Percentiles rank a stretch among this genome's conserved stretches.
Evolutionary conservation across 2,329 filamentous ascomycete genomes (phyloP).

Genomic region (Fragosphaeria purpurea): DNA sequence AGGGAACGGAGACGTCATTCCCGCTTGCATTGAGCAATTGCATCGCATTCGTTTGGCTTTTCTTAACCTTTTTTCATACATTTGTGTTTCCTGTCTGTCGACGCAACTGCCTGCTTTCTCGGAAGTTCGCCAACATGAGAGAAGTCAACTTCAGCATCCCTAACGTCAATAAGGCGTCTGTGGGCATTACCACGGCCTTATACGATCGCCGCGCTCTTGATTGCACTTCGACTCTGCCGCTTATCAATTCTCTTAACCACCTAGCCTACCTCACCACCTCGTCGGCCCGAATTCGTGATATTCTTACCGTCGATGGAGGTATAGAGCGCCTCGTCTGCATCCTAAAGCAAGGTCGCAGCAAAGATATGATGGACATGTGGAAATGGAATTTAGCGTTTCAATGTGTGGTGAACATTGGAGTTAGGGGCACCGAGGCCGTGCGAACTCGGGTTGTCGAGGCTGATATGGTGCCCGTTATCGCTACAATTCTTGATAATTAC

Average conservation of each 20-base stretch:
- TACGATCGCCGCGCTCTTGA: slow-evolving; percentile 96
- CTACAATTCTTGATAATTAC: slow-evolving; percentile 96
- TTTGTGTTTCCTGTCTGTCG: neutral
- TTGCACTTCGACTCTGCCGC: slow-evolving; percentile 91
- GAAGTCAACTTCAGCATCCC: slow-evolving; percentile 99
- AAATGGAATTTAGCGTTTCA: slow-evolving; percentile 99
- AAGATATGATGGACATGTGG: slow-evolving; percentile 99
- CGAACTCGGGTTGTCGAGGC: slow-evolving; percentile 93
- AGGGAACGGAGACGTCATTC: too few relatives aligned
- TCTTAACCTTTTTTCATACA: neutral
- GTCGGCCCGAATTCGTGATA: slow-evolving; percentile 92
- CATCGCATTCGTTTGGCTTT: neutral
- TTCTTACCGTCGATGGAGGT: slow-evolving; percentile 95
- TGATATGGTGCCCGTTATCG: slow-evolving; percentile 98
- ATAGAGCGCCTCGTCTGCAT: slow-evolving; percentile 96
- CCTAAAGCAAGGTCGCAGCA: slow-evolving; percentile 91
- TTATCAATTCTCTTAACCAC: slow-evolving; percentile 98
- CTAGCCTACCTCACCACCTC: slow-evolving; percentile 97
- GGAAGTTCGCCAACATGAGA: slow-evolving; percentile 54
- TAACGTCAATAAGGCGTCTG: slow-evolving; percentile 96
- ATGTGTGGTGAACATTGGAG: slow-evolving; percentile 97
- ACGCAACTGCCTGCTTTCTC: slow-evolving; percentile 1
- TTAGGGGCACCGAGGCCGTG: slow-evolving; percentile 87
- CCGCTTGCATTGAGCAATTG: too few relatives aligned
- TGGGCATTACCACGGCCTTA: slow-evolving; percentile 90